These are phyloP conservation scores for Liriodendron chinense DNA, from an alignment of 164 flowering plant genomes.

Conservation along the genomic window DNA sequence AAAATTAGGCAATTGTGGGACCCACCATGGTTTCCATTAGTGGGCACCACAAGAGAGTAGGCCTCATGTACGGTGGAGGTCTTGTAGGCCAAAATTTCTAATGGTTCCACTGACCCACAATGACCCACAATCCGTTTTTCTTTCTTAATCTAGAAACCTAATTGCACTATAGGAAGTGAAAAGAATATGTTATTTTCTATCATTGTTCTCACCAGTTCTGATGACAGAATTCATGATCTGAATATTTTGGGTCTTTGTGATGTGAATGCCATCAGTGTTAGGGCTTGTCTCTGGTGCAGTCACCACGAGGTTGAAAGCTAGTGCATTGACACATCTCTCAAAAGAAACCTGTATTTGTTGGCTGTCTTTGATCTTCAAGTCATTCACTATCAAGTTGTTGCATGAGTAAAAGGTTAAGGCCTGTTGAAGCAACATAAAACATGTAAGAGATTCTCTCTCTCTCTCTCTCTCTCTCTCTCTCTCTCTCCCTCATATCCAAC, in stretches of 20 bases:
- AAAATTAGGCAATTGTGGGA: too few relatives aligned
- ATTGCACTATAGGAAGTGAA: background rate
- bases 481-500: too few relatives aligned
- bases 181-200: background rate
- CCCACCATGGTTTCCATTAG: too few relatives aligned
- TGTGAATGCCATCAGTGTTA: conserved; percentile 34
- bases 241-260: conserved; percentile 45
- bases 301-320: conserved; percentile 8
- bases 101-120: too few relatives aligned
- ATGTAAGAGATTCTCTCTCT: too few relatives aligned
- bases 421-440: conserved; percentile 27
- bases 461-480: too few relatives aligned
- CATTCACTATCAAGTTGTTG: conserved; percentile 45
- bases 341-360: conserved; percentile 75
- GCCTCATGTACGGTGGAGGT: too few relatives aligned
- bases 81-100: too few relatives aligned
- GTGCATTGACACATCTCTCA: conserved; percentile 28
- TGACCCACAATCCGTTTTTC: too few relatives aligned
- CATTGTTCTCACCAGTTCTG: conserved; percentile 45
- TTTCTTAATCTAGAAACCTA: too few relatives aligned
- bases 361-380: conserved; percentile 45
- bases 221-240: conserved; percentile 35
- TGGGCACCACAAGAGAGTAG: too few relatives aligned
- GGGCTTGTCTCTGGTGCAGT: conserved; percentile 17
- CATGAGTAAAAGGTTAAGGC: conserved; percentile 62